Conservation (phyloP, 1,284 basidiomycete species). For the Leccinum ponderosum region DNA sequence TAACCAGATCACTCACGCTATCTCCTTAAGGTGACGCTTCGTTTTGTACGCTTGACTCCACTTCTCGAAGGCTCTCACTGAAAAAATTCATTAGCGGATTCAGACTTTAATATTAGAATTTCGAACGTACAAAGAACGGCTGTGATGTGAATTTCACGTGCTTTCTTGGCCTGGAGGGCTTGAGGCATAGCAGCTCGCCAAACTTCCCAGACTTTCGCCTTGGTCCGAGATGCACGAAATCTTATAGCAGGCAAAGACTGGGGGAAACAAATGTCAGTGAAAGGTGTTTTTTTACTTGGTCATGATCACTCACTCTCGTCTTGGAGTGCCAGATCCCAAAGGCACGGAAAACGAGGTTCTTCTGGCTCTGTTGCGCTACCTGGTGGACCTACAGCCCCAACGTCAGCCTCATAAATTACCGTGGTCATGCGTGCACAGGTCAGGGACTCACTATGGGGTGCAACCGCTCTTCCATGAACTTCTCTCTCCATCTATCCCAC, state of each 20-base stretch:
- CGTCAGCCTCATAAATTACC: conserved; percentile 8
- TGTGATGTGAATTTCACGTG: conserved; percentile 59
- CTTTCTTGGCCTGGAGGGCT: conserved; percentile 61
- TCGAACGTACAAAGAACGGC: conserved; percentile 56
- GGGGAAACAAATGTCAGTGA: conserved; percentile 13
- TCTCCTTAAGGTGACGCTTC: conserved; percentile 74
- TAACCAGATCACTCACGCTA: conserved; percentile 59
- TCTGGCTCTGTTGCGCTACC: conserved; percentile 56
- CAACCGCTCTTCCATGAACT: conserved; percentile 60
- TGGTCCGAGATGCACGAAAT: conserved; percentile 63
- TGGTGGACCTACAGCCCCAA: conserved; percentile 52
- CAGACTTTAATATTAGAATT: conserved; percentile 1
- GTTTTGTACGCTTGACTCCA: conserved; percentile 68
- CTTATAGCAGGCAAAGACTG: conserved; percentile 76
- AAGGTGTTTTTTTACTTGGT: conserved; percentile 8
- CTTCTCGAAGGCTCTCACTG: conserved; percentile 59
- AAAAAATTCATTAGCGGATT: conserved; percentile 16
- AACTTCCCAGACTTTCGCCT: conserved; percentile 57
- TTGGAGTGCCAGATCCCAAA: conserved; percentile 74
- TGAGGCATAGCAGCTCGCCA: conserved; percentile 73
- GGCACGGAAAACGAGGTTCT: conserved; percentile 59
- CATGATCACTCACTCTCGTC: conserved; percentile 53
- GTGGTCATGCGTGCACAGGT: background rate
- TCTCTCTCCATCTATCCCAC: conserved; percentile 79
- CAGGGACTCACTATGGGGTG: conserved; percentile 56